Conservation (phyloP, 177 flowering plant species). For the Telopea speciosissima region DNA sequence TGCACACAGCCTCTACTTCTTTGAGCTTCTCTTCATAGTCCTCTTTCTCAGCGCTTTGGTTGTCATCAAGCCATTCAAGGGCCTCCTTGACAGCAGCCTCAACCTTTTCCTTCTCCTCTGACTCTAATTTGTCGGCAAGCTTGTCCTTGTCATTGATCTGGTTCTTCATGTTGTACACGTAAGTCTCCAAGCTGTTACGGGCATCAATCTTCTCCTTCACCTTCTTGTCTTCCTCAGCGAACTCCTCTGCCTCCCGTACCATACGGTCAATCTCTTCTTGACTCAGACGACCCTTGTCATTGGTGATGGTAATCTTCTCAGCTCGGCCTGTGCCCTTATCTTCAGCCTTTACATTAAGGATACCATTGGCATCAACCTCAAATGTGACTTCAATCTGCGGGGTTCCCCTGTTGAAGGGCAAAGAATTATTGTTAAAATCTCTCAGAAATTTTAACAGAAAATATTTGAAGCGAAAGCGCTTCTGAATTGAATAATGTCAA, state of each 20-base stretch:
- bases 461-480: background rate
- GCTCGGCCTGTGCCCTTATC: conserved; percentile 16
- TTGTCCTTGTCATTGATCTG: conserved; percentile 22
- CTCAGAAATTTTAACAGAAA: background rate
- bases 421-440: background rate
- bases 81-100: conserved; percentile 20
- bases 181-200: conserved; percentile 21
- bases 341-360: conserved; percentile 22
- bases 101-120: conserved; percentile 24
- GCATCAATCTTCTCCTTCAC: conserved; percentile 27
- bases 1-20: conserved; percentile 27
- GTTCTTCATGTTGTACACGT: conserved; percentile 27
- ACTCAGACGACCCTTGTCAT: conserved; percentile 26
- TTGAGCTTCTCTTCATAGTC: conserved; percentile 26
- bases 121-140: conserved; percentile 24
- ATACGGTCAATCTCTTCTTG: conserved; percentile 26
- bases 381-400: conserved; percentile 24
- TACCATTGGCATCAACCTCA: conserved; percentile 28
- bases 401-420: conserved; percentile 15
- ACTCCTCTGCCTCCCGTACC: conserved; percentile 26
- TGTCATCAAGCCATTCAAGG: conserved; percentile 27
- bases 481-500: background rate
- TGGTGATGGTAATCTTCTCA: conserved; percentile 28
- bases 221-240: conserved; percentile 24
- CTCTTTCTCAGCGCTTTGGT: conserved; percentile 24